phyloP scores from a whole-genome alignment of 495 filamentous ascomycete genomes.

The Trichoderma reesei region DNA sequence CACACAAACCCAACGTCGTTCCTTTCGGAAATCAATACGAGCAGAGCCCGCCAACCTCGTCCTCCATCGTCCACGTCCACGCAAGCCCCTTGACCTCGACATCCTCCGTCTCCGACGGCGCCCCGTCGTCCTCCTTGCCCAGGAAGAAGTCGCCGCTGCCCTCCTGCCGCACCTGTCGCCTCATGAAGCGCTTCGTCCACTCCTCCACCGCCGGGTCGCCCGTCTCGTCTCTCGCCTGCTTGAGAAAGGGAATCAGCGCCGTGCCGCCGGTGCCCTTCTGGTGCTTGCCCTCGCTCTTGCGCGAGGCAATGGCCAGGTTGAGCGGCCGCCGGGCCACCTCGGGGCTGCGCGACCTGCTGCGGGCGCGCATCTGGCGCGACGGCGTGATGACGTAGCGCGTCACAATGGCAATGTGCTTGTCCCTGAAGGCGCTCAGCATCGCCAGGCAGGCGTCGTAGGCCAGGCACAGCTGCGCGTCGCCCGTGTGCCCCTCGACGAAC shows the following conservation, averaged over 20 bases:
- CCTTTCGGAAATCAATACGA: too few species aligned
- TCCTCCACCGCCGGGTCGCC: slow-evolving; percentile 81
- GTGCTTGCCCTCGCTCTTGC: slow-evolving; percentile 19
- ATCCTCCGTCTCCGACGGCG: slow-evolving; percentile 41
- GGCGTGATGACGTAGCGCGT: slow-evolving; percentile 89
- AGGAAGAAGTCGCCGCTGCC: slow-evolving; percentile 46
- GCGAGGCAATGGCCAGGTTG: slow-evolving; percentile 58
- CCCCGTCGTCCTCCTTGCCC: slow-evolving; percentile 44
- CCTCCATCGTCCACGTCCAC: slow-evolving; percentile 76
- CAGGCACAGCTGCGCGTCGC: slow-evolving; percentile 55
- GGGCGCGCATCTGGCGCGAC: slow-evolving; percentile 37
- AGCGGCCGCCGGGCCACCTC: slow-evolving; percentile 34
- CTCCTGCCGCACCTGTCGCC: slow-evolving; percentile 33
- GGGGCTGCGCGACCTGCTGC: slow-evolving; percentile 36
- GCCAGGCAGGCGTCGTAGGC: slow-evolving; percentile 87
- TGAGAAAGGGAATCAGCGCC: slow-evolving; percentile 84
- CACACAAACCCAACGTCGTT: too few species aligned
- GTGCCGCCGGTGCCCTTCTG: slow-evolving; percentile 82
- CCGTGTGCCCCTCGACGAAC: slow-evolving; percentile 58
- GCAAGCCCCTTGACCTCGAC: slow-evolving; percentile 69
- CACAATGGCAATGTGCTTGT: slow-evolving; percentile 94
- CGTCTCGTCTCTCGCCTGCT: slow-evolving; percentile 92
- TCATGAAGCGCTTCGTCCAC: slow-evolving; percentile 70
- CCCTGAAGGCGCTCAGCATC: slow-evolving; percentile 81
- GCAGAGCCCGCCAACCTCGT: slow-evolving; percentile 54